Base-by-base conservation (phyloP, 306 rosid species). In the Dryas alaskensis region DNA sequence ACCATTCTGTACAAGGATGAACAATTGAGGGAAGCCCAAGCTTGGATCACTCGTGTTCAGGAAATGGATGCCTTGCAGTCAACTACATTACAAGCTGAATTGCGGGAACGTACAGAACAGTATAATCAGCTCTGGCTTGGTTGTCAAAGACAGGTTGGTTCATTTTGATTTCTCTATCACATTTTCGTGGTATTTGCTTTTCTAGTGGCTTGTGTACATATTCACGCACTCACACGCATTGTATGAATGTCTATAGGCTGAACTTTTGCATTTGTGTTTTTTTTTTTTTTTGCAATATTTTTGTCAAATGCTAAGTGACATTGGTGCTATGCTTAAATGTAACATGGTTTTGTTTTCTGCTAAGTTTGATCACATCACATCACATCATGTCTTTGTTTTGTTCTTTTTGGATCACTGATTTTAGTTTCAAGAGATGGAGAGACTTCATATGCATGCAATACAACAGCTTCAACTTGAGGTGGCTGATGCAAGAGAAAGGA, bases 51-150 rank as follows among this genome's bases (percentile, higher is more conserved):
- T 54, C 97, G 96, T 57, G 96, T 92, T 55, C 96, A 93, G 42
- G 99, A 95, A 86, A 82, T 90, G 90, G 99, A 92, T 81, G 98
- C 79, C 60, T 82, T 95, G 80, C 98, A 92, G 73, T 91, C 98
- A 80, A 83, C 88, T 54, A 86, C 98, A 46, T 70, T 91, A 69
- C 99, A 95, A 81, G 96, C 95, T 70, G 98, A 95, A 79, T 72
- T 95, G 84, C 83, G 93, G 42, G 99, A 95, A 57, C 97, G 96
- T 46, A 83, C 92, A 4, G 99, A 95, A 70, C 98, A 95, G 65
- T 95, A 90, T 76, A 95, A 90, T 81, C 98, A 95, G 73, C 92
- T 95, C 49, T 95, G 99, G 99, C 84, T 90, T 85, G 90, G 88
- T 73, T 90, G 86, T 57, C 99, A 95, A 76, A 89, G 98, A 81